Base-by-base conservation (phyloP, 306 rosid genomes). In the Sindora glabra region DNA sequence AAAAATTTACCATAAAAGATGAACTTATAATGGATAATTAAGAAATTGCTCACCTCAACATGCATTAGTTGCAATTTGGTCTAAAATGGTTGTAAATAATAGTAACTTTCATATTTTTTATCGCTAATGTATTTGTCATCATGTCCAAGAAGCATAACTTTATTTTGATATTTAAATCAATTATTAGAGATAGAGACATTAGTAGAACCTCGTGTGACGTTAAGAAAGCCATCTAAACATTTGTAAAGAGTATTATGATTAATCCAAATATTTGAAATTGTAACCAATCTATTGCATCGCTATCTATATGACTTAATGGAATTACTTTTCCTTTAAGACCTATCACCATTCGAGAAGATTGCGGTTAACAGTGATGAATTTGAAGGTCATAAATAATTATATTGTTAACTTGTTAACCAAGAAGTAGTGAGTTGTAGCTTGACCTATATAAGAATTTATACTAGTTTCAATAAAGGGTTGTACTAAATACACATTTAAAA, bases 111-210 rank as follows among this genome's bases (percentile, higher is more conserved):
- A 76, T 71, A 42, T 71, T 66, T 2, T 13, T 34, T n/a, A 24
- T 71, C 81, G 49, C 74, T 76, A 0, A 44, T 36, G 39, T 71
- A 70, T 0, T 70, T 74, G 48, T 71, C 77, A 30, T 76, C 77
- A n/a, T 76, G 74, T 0, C 77, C 70, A 18, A 76, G 77, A 62
- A 77, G 71, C 77, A 77, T 77, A 27, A 77, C 77, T 5, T 71
- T 77, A 36, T 76, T 8, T 49, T 76, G 74, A 6, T 61, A 10
- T 71, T 48, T 41, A 3, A 76, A 71, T 74, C 77, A 66, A 2
- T 71, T 76, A 40, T 61, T 76, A 30, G 77, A 71, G 52, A 71
- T 0, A 4, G 77, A 70, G 8, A 76, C 74, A 24, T 71, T 8
- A 11, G 68, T 77, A n/a, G 74, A 77, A 62, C 74, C 74, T 1